Base-by-base conservation (phyloP, 75 land plant genomes). In the Adiantum capillusveneris region DNA sequence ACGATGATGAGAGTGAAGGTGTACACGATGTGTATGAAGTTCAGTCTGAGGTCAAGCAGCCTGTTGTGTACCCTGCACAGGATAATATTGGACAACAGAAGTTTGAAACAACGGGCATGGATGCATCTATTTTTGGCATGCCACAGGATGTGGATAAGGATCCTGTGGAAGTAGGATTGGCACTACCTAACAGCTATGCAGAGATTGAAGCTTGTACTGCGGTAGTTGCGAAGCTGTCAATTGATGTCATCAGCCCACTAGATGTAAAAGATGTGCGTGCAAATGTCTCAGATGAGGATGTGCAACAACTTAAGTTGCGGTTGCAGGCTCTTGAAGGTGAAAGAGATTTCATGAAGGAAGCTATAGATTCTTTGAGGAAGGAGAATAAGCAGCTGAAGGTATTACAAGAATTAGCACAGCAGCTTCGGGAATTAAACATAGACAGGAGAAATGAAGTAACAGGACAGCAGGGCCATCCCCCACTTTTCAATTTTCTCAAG, bases 241-340 rank as follows among this genome's bases (percentile, higher is more conserved):
- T 17, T 3, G 17, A n/a, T 46, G 21, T 6, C 5, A 39, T 13
- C 7, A 46, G 49, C 14, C 5, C 21, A 2, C 5, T 17, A 5
- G 17, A 46, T 7, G 6, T 17, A 7, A 46, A 46, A n/a, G 49
- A 46, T 46, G 49, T 46, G 49, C 49, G 14, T 46, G 12, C 17
- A 46, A 46, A 7, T 20, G 21, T 20, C 5, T 6, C 49, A n/a
- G 39, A 22, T 17, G 70, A 60, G 2, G 79, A 75, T 14, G 66
- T 85, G 29, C 52, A 65, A 55, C 74, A 79, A 42, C 70, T 85
- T 25, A 72, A 71, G 53, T 25, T 58, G 49, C 75, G 85, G 67
- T 70, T 88, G 53, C 62, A 88, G 62, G 81, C 85, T 20, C 70
- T 88, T 66, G 88, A 88, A 66, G 88, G 78, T 36, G 88, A 88